phyloP scores from a whole-genome alignment of 768 basidiomycete genomes.

The Tricholoma matsutake region DNA sequence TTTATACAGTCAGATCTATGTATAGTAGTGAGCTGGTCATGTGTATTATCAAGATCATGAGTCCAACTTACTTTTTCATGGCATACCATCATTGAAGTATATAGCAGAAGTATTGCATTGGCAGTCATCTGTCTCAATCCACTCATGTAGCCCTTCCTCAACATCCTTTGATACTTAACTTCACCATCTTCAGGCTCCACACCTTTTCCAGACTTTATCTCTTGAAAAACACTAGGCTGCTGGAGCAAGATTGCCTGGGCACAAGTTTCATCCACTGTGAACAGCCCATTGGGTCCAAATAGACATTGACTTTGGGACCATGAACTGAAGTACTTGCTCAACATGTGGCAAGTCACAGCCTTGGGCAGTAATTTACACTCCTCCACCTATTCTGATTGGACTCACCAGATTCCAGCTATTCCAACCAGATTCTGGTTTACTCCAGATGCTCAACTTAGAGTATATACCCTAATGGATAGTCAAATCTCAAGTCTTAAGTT shows the following conservation, averaged over 20 bases:
- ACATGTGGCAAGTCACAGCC: conserved; percentile 29
- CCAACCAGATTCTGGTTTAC: too few relatives aligned
- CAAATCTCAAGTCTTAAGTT: too few relatives aligned
- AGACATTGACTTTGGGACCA: conserved; percentile 17
- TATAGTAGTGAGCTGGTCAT: too few relatives aligned
- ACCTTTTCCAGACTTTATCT: conserved; percentile 2
- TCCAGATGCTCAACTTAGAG: too few relatives aligned
- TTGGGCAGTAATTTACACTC: conserved; percentile 12
- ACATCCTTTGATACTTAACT: conserved; percentile 13
- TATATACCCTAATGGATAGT: too few relatives aligned
- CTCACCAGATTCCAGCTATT: too few relatives aligned
- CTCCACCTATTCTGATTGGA: too few relatives aligned
- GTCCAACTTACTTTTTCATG: conserved; percentile 4
- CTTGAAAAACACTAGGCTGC: conserved; percentile 13
- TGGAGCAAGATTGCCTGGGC: conserved; percentile 12
- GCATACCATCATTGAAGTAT: conserved; percentile 23
- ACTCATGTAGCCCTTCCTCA: conserved; percentile 20
- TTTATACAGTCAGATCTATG: too few relatives aligned
- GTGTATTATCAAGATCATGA: not conserved
- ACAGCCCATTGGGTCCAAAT: conserved; percentile 24
- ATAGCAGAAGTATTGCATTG: conserved; percentile 19
- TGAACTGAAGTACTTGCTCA: conserved; percentile 25
- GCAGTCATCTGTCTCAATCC: conserved; percentile 22
- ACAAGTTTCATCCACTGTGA: conserved; percentile 9
- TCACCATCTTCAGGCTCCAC: not conserved